These are phyloP conservation scores for Stagonosporopsis cucurbitacearum DNA, from an alignment of 2,329 filamentous ascomycete genomes.

Conservation along the genomic window DNA sequence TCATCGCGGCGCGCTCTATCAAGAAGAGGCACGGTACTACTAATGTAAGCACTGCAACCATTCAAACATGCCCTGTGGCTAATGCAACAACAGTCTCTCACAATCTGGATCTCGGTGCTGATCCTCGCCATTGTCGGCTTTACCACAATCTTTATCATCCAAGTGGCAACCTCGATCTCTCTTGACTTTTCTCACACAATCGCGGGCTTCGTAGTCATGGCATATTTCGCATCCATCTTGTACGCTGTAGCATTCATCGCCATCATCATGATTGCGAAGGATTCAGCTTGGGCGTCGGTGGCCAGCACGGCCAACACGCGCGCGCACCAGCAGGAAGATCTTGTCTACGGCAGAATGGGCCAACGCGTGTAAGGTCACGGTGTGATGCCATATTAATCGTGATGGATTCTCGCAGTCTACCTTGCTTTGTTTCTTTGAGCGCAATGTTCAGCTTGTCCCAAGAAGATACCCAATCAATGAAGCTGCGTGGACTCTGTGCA, in stretches of 20 bases:
- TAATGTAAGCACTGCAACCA: neutral
- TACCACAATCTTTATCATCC: neutral
- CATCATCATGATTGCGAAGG: slow-evolving; percentile 11
- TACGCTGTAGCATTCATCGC: neutral
- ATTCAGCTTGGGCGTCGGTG: slow-evolving; percentile 4
- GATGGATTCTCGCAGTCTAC: neutral
- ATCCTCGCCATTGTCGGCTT: neutral
- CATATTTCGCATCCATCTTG: neutral
- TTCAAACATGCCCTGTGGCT: neutral
- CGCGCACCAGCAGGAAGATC: neutral
- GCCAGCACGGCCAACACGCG: neutral
- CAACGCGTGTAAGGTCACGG: neutral
- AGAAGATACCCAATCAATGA: neutral
- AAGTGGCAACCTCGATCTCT: neutral
- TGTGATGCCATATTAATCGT: neutral
- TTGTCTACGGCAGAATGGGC: neutral
- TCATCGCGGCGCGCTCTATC: slow-evolving; percentile 3
- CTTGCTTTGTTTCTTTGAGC: neutral
- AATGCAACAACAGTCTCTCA: slow-evolving; percentile 7
- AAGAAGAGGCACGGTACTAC: slow-evolving; percentile 1
- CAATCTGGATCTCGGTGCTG: slow-evolving; percentile 4
- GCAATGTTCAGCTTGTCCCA: neutral
- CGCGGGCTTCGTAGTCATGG: neutral
- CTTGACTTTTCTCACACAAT: neutral
- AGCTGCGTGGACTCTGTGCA: neutral